Evolutionary conservation across 805 yeast species (phyloP), one percentile per base, ranked within the genome.

Genomic region (Lipomyces japonicus): DNA sequence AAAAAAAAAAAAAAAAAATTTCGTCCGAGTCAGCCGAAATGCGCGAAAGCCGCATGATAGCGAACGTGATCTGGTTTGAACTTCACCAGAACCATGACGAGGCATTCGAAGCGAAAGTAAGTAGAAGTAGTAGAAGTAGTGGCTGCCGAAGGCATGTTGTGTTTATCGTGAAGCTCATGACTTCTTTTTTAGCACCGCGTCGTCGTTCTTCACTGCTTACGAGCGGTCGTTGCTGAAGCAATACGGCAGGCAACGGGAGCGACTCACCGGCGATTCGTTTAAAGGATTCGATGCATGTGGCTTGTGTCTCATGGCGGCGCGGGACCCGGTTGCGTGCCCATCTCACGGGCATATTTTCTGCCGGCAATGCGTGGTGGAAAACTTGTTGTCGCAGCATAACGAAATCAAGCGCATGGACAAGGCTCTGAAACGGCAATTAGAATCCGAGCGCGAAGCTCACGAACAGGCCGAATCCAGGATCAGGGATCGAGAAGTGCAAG

Each of bases 251-350:
- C 59, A 57, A 31, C n/a, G 25, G 35, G 49, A 46, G 37, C 58
- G 57, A 4, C 50, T 57, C 12, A 39, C 57, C 4, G 31, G 44
- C 21, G 60, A 57, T 24, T 55, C 59, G 12, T 57, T 57, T 39
- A 51, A 51, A n/a, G 44, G 38, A 6, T 48, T 52, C 39, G 60
- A 57, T 25, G 47, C 57, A 12, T 57, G 60, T 35, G 25, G 45
- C 32, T 40, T 57, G 7, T 57, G 60, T 42, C 50, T 57, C 21
- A 46, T 51, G 54, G 25, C 50, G 3, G 59, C 60, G 7, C 43
- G 59, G 16, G 57, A 51, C 34, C 60, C 60, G 10, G 60, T 57
- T 3, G 59, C 60, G 16, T 57, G 60, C 23, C 53, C 55, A 3
- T 22, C 38, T 9, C 31, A 44, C 19, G 60, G 60, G 26, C 60